Evolutionary conservation across 2,329 filamentous ascomycete species (phyloP).

Genomic region (Diplodia intermedia): DNA sequence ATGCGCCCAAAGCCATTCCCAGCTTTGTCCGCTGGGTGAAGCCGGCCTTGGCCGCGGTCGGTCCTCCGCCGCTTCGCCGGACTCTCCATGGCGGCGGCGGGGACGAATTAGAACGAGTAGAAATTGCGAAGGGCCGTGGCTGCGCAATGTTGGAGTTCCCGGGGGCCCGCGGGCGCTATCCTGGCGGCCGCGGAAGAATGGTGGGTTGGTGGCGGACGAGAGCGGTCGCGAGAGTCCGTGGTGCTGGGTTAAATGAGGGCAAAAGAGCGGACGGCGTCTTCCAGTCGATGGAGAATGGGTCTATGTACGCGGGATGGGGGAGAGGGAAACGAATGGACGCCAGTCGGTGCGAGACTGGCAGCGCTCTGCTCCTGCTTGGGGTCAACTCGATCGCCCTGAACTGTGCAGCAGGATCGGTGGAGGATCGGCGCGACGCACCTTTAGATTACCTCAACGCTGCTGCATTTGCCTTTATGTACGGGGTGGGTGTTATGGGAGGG

Average conservation of each 20-base stretch:
- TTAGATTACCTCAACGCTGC: slow-evolving; percentile 41
- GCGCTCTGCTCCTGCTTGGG: slow-evolving; percentile 29
- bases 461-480: slow-evolving; percentile 42
- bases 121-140: slow-evolving; percentile 19
- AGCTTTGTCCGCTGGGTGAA: slow-evolving; percentile 36
- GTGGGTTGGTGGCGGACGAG: slow-evolving; percentile 18
- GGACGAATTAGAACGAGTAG: slow-evolving; percentile 20
- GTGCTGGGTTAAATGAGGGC: slow-evolving; percentile 30
- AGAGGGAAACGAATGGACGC: slow-evolving; percentile 50
- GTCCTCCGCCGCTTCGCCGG: slow-evolving; percentile 38
- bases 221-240: slow-evolving; percentile 24
- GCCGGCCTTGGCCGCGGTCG: slow-evolving; percentile 41
- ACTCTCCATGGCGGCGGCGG: slow-evolving; percentile 42
- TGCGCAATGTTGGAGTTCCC: slow-evolving; percentile 3
- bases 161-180: slow-evolving; percentile 26
- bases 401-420: slow-evolving; percentile 32
- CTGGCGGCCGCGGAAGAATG: slow-evolving; percentile 24
- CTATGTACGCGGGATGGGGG: slow-evolving; percentile 35
- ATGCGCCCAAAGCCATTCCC: slow-evolving; percentile 32
- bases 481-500: slow-evolving; percentile 19
- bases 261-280: slow-evolving; percentile 46
- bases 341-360: slow-evolving; percentile 45
- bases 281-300: slow-evolving; percentile 45
- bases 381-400: slow-evolving; percentile 30
- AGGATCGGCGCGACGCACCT: slow-evolving; percentile 39